Percentiles rank a stretch among this genome's conserved stretches.
phyloP scores from a whole-genome alignment of 805 yeast species.

The Metschnikowia kofuensis region DNA sequence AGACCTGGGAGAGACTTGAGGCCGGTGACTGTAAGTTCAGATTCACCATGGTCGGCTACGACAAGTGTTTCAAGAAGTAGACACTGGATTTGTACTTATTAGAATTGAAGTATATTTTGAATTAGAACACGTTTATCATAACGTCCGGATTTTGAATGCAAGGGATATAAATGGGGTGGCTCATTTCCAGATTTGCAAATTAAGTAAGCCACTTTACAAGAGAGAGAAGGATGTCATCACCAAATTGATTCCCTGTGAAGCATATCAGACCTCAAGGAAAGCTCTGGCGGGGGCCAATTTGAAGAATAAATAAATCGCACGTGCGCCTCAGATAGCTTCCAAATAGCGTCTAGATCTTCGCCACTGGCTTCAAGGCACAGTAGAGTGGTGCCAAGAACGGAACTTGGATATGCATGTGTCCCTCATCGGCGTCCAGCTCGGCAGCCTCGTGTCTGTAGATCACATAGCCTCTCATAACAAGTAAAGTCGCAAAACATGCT shows the following conservation, averaged over 20 bases:
- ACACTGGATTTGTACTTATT: not conserved
- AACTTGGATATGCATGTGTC: conserved; percentile 18
- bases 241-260: too few relatives aligned
- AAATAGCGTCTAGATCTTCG: conserved; percentile 1
- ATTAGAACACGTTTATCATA: too few relatives aligned
- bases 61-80: conserved; percentile 15
- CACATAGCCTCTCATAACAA: conserved; percentile 53
- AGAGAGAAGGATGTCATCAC: too few relatives aligned
- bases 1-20: conserved; percentile 14
- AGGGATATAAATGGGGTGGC: too few relatives aligned
- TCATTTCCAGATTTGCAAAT: too few relatives aligned
- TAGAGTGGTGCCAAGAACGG: conserved; percentile 14
- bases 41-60: conserved; percentile 17
- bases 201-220: too few relatives aligned
- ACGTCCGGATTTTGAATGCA: too few relatives aligned
- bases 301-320: not conserved
- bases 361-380: conserved; percentile 8
- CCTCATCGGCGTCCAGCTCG: conserved; percentile 13
- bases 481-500: conserved; percentile 41
- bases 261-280: too few relatives aligned
- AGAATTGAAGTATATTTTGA: not conserved
- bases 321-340: too few relatives aligned
- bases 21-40: conserved; percentile 18
- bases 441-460: conserved; percentile 43
- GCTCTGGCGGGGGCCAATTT: too few relatives aligned